These are phyloP conservation scores for Takashimella tepidaria DNA, from an alignment of 1,284 basidiomycete species.

Conservation along the genomic window DNA sequence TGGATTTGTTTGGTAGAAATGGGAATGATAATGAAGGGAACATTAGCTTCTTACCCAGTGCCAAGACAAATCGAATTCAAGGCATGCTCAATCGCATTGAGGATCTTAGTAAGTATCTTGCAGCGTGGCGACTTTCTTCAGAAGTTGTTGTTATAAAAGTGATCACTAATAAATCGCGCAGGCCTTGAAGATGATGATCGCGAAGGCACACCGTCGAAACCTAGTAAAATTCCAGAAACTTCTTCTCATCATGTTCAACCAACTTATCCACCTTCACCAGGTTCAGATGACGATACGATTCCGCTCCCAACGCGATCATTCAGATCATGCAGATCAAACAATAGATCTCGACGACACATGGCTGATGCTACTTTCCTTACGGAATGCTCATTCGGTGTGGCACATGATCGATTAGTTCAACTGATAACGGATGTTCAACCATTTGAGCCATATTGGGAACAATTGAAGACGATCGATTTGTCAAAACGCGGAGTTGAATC, in stretches of 20 bases:
- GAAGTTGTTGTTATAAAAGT: no score
- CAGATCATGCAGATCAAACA: constrained; percentile 23
- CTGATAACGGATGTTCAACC: constrained; percentile 93
- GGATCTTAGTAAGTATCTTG: constrained; percentile 58
- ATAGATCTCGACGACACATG: constrained; percentile 11
- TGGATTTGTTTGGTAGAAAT: constrained; percentile 43
- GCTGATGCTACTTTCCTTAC: constrained; percentile 74
- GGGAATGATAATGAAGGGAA: constrained; percentile 24
- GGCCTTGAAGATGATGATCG: background rate
- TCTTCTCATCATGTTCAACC: background rate
- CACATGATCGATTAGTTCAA: constrained; percentile 83
- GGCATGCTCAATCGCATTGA: constrained; percentile 68
- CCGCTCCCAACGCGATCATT: constrained; percentile 13
- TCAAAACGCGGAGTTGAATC: constrained; percentile 76
- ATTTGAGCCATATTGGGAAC: constrained; percentile 92
- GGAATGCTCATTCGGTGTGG: constrained; percentile 89
- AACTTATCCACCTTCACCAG: background rate
- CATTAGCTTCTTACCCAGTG: constrained; percentile 56
- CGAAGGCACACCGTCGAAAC: constrained; percentile 60
- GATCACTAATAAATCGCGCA: no score
- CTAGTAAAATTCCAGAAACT: constrained; percentile 29
- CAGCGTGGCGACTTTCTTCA: no score
- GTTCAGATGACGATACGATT: constrained; percentile 10
- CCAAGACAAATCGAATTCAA: constrained; percentile 69
- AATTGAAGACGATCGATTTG: constrained; percentile 69